Conservation (phyloP, 345 rosid species). For the Gossypium arboreum region DNA sequence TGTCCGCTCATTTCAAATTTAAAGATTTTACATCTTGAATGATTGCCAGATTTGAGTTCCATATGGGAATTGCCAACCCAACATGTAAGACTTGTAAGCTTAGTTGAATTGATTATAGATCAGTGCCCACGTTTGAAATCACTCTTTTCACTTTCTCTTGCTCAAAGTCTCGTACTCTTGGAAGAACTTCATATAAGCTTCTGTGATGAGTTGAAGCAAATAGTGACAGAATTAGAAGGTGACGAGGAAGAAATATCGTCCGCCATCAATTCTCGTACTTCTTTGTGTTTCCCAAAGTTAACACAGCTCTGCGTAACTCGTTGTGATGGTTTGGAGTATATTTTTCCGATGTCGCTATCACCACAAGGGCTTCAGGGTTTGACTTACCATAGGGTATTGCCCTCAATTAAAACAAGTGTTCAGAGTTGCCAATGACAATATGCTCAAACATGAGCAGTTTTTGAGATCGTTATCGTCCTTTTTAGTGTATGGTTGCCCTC, state of each 20-base stretch:
- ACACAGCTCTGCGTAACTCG: accelerated
- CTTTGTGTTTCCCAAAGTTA: neutral
- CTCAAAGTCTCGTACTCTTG: neutral
- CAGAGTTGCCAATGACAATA: neutral
- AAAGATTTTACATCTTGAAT: neutral
- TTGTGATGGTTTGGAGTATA: neutral
- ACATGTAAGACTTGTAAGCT: neutral
- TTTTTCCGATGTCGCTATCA: no score
- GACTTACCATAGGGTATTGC: accelerated
- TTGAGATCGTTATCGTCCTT: no score
- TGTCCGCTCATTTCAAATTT: neutral
- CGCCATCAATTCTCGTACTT: neutral
- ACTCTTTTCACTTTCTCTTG: neutral
- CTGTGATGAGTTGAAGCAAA: neutral
- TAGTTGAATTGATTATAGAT: neutral
- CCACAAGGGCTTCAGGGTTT: no score
- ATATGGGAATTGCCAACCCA: neutral
- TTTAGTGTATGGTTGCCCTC: no score
- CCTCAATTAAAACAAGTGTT: neutral
- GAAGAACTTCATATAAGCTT: accelerated
- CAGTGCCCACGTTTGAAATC: neutral
- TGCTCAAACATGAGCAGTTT: no score
- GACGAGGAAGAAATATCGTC: neutral
- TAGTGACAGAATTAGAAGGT: neutral
- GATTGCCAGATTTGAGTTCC: neutral